These are phyloP conservation scores for Apiospora kogelbergensis DNA, from an alignment of 2,329 filamentous ascomycete genomes.

Conservation along the genomic window DNA sequence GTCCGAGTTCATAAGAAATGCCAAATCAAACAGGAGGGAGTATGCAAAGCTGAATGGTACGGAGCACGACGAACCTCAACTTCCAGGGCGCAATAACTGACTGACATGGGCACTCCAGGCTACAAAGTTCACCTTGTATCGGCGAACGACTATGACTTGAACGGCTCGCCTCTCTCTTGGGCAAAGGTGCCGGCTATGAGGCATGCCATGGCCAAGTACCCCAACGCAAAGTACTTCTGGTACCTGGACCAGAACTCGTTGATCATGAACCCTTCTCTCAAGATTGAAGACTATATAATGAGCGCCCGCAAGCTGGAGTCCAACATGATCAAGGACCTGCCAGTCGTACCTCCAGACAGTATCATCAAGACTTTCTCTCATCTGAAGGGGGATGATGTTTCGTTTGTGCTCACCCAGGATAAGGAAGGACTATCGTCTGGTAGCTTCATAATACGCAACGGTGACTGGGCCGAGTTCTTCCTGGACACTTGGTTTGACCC, in stretches of 20 bases:
- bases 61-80: neutral
- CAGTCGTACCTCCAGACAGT: conserved; percentile 91
- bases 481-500: conserved; percentile 96
- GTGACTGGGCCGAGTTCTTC: conserved; percentile 91
- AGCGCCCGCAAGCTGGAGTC: conserved; percentile 65
- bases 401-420: conserved; percentile 84
- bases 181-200: conserved; percentile 80
- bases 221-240: conserved; percentile 80
- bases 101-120: conserved; percentile 48
- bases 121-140: conserved; percentile 84
- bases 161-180: conserved; percentile 64
- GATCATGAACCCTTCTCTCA: conserved; percentile 79
- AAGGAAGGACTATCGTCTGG: conserved; percentile 72
- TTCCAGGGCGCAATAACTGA: neutral
- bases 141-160: conserved; percentile 72
- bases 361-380: conserved; percentile 93
- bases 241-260: conserved; percentile 81
- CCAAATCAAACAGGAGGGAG: conserved; percentile 78
- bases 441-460: conserved; percentile 78
- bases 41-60: conserved; percentile 87
- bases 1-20: conserved; percentile 66
- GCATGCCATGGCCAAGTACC: conserved; percentile 80
- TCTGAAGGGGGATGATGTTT: conserved; percentile 73
- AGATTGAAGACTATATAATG: conserved; percentile 72
- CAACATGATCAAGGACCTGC: conserved; percentile 79